Evolutionary conservation across 2,329 filamentous ascomycete species (phyloP).

Genomic region (Fusarium acutatum): DNA sequence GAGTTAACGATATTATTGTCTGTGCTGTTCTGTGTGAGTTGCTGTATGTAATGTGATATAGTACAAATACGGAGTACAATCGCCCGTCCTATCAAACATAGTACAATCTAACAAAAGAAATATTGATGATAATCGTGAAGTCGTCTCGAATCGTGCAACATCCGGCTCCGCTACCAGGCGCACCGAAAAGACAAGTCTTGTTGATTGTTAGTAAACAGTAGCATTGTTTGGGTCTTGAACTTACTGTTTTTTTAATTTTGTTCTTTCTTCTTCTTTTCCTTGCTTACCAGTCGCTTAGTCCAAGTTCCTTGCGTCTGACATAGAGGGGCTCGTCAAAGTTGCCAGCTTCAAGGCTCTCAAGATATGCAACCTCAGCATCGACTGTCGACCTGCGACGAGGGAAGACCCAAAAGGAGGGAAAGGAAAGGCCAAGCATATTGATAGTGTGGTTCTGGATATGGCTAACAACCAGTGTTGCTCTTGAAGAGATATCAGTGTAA

Average conservation of each 20-base stretch:
- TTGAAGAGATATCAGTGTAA: background rate
- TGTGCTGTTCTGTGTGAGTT: background rate
- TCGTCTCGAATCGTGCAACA: slow-evolving; percentile 10
- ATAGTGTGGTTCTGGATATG: background rate
- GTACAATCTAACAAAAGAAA: background rate
- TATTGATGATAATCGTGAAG: background rate
- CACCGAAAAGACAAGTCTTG: slow-evolving; percentile 2
- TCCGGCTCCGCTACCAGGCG: slow-evolving; percentile 7
- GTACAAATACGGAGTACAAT: background rate
- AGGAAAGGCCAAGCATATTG: slow-evolving; percentile 35
- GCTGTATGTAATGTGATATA: background rate
- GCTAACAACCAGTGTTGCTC: background rate
- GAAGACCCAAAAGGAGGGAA: slow-evolving; percentile 28
- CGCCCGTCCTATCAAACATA: background rate
- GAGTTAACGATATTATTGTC: slow-evolving; percentile 2
- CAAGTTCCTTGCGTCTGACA: slow-evolving; percentile 18
- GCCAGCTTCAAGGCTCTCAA: slow-evolving; percentile 25
- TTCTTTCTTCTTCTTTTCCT: background rate
- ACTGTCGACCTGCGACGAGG: slow-evolving; percentile 29
- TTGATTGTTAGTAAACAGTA: background rate
- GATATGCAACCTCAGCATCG: slow-evolving; percentile 17
- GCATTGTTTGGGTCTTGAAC: background rate
- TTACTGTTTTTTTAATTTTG: background rate
- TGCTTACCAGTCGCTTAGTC: slow-evolving; percentile 26
- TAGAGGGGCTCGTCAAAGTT: slow-evolving; percentile 30